These are phyloP conservation scores for Shiraia bambusicola DNA, from an alignment of 2,329 filamentous ascomycete genomes.

Conservation along the genomic window DNA sequence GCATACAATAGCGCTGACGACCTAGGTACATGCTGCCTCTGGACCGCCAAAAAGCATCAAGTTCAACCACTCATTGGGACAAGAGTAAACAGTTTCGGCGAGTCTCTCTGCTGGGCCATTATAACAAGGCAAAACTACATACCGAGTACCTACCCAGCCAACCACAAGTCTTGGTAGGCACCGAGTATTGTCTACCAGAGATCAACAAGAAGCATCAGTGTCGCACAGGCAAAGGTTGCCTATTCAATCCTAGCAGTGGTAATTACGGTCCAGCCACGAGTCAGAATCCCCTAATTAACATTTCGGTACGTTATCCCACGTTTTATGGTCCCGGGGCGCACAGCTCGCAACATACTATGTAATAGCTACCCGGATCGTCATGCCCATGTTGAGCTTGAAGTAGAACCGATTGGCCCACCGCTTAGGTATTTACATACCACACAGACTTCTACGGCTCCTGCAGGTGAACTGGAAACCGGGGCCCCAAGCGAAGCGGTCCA, in stretches of 20 bases:
- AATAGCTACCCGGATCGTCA: conserved; percentile 4
- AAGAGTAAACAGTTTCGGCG: no score
- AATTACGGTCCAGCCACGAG: conserved; percentile 1
- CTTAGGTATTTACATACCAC: conserved; percentile 31
- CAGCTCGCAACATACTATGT: conserved; percentile 2
- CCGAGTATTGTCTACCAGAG: background rate
- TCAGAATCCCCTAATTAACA: no score
- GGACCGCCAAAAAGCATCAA: no score
- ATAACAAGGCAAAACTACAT: no score
- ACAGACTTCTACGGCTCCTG: conserved; percentile 18
- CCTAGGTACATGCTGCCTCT: no score
- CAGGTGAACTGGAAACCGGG: conserved; percentile 29
- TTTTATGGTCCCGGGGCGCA: conserved; percentile 9
- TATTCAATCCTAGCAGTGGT: background rate
- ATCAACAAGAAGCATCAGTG: background rate
- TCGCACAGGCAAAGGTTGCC: conserved; percentile 1
- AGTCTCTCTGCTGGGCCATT: no score
- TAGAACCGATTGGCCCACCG: conserved; percentile 36
- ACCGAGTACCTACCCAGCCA: no score
- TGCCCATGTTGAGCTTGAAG: conserved; percentile 35
- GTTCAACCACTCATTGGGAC: no score
- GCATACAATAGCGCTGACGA: no score
- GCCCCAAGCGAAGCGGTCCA: conserved; percentile 23
- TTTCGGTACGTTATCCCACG: conserved; percentile 16
- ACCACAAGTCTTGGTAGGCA: no score